Conservation (phyloP, 495 filamentous ascomycete genomes). For the Penicillium antarcticum region DNA sequence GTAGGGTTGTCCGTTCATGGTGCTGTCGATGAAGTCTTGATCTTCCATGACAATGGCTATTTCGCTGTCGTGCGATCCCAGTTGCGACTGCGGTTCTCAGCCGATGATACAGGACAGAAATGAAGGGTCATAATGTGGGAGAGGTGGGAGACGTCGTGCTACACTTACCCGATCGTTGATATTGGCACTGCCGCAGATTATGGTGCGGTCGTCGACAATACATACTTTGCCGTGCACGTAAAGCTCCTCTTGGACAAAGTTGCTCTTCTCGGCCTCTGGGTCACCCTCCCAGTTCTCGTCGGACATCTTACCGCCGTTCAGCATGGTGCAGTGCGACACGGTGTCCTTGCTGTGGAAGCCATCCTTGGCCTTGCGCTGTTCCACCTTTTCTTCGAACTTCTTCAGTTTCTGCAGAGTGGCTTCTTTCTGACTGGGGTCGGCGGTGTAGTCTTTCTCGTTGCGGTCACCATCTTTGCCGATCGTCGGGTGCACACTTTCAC, state of each 20-base stretch:
- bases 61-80: slow-evolving; percentile 88
- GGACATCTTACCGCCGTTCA: slow-evolving; percentile 58
- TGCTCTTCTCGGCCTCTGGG: slow-evolving; percentile 69
- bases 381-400: slow-evolving; percentile 59
- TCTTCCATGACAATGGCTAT: slow-evolving; percentile 93
- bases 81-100: slow-evolving; percentile 57
- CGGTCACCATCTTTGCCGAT: slow-evolving; percentile 49
- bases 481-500: slow-evolving; percentile 62
- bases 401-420: slow-evolving; percentile 51
- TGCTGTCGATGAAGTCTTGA: slow-evolving; percentile 63
- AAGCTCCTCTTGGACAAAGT: slow-evolving; percentile 91
- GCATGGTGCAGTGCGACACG: slow-evolving; percentile 81
- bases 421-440: slow-evolving; percentile 34
- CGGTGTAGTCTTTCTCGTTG: slow-evolving; percentile 36
- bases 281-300: slow-evolving; percentile 72
- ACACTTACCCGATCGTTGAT: slow-evolving; percentile 76
- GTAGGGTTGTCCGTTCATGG: slow-evolving; percentile 76
- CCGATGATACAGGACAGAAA: background rate
- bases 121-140: background rate
- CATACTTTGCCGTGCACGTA: slow-evolving; percentile 89
- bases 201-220: slow-evolving; percentile 78
- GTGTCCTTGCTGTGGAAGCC: slow-evolving; percentile 54
- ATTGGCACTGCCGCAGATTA: slow-evolving; percentile 84
- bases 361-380: slow-evolving; percentile 34
- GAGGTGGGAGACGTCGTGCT: background rate